Percentiles rank a stretch among this genome's conserved stretches.
phyloP scores from a whole-genome alignment of 306 rosid species.

The Castanea sativa region DNA sequence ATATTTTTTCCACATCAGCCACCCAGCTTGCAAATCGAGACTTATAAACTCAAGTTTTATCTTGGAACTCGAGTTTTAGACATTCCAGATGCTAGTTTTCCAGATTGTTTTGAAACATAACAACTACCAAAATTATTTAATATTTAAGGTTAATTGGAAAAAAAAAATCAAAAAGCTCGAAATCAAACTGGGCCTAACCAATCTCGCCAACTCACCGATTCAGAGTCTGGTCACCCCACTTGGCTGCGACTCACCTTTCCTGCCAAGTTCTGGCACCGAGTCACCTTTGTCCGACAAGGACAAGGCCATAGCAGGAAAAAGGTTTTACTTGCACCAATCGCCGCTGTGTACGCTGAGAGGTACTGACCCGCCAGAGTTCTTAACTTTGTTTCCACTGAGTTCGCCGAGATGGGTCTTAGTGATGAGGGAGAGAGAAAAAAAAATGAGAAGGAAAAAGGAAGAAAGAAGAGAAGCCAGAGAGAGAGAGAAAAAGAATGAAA shows the following conservation, averaged over 20 bases:
- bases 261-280: slow-evolving; percentile 21
- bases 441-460: no score
- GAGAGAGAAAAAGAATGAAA: no score
- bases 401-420: slow-evolving; percentile 12
- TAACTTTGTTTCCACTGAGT: slow-evolving; percentile 42
- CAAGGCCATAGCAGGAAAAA: slow-evolving; percentile 28
- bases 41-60: no score
- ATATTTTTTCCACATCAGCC: no score
- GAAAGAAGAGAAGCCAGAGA: no score
- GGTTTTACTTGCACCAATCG: slow-evolving; percentile 44
- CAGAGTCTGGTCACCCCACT: slow-evolving; percentile 43
- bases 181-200: slow-evolving; percentile 11
- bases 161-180: background rate
- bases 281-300: slow-evolving; percentile 35
- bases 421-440: no score
- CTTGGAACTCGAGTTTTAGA: no score
- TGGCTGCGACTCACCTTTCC: slow-evolving; percentile 16
- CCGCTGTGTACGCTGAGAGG: slow-evolving; percentile 40
- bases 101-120: no score
- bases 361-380: slow-evolving; percentile 38
- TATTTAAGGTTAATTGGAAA: no score
- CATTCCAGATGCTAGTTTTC: no score
- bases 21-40: no score
- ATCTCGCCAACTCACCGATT: slow-evolving; percentile 30
- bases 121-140: no score